Evolutionary conservation across 2,329 filamentous ascomycete genomes (phyloP).

Genomic region (Diaporthe sp.): DNA sequence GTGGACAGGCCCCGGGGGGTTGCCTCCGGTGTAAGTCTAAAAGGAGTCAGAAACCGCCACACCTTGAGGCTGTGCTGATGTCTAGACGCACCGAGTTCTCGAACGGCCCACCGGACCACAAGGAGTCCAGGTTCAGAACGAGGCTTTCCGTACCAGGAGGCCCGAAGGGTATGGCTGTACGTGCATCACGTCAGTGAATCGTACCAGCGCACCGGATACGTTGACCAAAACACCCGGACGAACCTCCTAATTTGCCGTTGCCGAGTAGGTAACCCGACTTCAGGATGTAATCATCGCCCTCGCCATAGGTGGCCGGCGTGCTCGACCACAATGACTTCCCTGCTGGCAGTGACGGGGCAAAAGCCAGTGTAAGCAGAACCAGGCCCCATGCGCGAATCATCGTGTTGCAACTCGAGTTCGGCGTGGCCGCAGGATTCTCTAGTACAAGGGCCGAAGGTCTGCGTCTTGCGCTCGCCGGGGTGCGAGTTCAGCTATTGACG

Average conservation of each 20-base stretch:
- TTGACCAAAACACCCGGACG: constrained; percentile 14
- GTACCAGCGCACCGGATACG: background rate
- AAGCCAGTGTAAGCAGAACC: background rate
- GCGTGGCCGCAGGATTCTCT: background rate
- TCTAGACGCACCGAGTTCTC: constrained; percentile 39
- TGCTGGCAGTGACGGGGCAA: background rate
- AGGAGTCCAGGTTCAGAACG: constrained; percentile 57
- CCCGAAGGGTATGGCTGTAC: constrained; percentile 54
- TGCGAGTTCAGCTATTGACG: constrained; percentile 11
- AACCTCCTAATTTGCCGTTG: constrained; percentile 58
- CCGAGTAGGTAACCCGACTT: constrained; percentile 56
- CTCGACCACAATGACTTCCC: constrained; percentile 29
- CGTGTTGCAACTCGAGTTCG: background rate
- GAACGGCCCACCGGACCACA: constrained; percentile 64
- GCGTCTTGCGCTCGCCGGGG: background rate
- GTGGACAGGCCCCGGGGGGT: constrained; percentile 49
- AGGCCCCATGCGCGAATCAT: background rate
- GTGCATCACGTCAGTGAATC: background rate
- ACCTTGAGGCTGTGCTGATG: constrained; percentile 1
- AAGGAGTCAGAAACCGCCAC: background rate
- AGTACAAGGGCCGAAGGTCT: constrained; percentile 16
- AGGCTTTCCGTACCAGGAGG: constrained; percentile 53
- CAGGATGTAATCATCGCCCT: constrained; percentile 37
- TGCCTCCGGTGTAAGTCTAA: constrained; percentile 57
- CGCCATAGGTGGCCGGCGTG: constrained; percentile 27